Evolutionary conservation across 148 eudicot genomes (phyloP).

Genomic region (Vaccinium corymbosum): DNA sequence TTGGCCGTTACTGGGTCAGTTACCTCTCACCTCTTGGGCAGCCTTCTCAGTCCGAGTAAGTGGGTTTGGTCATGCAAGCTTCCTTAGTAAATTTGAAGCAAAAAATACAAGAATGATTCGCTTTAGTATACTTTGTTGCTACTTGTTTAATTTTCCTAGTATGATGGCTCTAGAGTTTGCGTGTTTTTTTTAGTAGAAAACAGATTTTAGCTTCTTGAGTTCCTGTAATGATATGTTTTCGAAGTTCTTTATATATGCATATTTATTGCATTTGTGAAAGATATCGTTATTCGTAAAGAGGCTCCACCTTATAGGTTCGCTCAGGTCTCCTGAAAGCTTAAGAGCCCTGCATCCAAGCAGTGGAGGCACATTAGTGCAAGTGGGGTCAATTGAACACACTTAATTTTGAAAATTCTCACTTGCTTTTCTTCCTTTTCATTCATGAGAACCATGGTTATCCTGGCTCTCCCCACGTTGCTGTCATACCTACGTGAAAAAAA

Average conservation of each 20-base stretch:
- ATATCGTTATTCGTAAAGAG: background rate
- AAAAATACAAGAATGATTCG: background rate
- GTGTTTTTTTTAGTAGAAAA: background rate
- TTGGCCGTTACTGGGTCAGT: conserved; percentile 80
- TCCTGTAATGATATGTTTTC: background rate
- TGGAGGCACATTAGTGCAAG: background rate
- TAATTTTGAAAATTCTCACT: background rate
- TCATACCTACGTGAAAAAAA: background rate
- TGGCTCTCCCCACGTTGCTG: too few relatives aligned
- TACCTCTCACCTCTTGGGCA: conserved; percentile 46
- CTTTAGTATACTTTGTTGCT: background rate
- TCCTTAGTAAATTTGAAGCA: background rate
- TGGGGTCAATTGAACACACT: background rate
- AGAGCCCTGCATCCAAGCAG: background rate
- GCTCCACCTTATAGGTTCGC: background rate
- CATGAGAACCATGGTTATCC: too few relatives aligned
- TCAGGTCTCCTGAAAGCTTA: background rate
- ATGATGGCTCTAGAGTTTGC: background rate
- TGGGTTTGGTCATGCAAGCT: background rate
- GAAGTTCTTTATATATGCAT: background rate
- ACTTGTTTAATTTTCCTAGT: background rate
- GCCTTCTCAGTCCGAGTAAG: conserved; percentile 88
- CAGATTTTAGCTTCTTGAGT: background rate
- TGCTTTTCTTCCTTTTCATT: too few relatives aligned
- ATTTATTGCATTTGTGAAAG: background rate